Percentiles rank a stretch among this genome's conserved stretches.
phyloP scores from a whole-genome alignment of 352 stramenopile genomes.

The Aphanomyces euteiches region DNA sequence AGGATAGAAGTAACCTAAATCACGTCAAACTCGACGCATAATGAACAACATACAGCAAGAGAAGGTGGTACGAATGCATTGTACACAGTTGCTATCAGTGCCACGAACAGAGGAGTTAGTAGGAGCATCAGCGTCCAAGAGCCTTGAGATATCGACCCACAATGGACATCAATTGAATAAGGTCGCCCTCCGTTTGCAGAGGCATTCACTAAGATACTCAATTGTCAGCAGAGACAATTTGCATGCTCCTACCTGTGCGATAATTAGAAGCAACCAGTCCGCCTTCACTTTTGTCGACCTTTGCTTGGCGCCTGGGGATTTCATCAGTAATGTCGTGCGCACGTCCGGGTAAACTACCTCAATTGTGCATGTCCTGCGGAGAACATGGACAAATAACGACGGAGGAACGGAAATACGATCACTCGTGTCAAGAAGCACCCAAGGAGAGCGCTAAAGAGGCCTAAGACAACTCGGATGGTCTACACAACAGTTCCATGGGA shows the following conservation, averaged over 20 bases:
- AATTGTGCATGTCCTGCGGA: conserved; percentile 24
- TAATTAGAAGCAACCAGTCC: background rate
- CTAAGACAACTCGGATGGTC: conserved; percentile 4
- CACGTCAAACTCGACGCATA: background rate
- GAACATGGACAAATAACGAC: conserved; percentile 22
- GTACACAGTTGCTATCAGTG: conserved; percentile 10
- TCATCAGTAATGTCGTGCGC: no score
- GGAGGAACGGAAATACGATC: conserved; percentile 19
- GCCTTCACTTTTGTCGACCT: background rate
- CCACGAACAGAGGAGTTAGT: conserved; percentile 11
- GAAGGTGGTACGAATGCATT: conserved; percentile 6
- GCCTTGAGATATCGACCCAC: conserved; percentile 24
- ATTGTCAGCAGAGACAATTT: background rate
- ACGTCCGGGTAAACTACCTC: background rate
- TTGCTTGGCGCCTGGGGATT: no score
- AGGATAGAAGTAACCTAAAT: conserved; percentile 17
- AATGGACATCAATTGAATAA: conserved; percentile 12
- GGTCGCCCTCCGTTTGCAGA: conserved; percentile 17
- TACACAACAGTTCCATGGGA: background rate
- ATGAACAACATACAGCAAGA: background rate
- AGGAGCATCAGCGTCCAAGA: conserved; percentile 19
- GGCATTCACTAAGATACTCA: conserved; percentile 9
- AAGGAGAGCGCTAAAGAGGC: background rate
- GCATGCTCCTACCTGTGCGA: background rate
- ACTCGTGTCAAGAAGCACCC: conserved; percentile 6